phyloP scores from a whole-genome alignment of 768 basidiomycete species.

The Atractiella rhizophila region DNA sequence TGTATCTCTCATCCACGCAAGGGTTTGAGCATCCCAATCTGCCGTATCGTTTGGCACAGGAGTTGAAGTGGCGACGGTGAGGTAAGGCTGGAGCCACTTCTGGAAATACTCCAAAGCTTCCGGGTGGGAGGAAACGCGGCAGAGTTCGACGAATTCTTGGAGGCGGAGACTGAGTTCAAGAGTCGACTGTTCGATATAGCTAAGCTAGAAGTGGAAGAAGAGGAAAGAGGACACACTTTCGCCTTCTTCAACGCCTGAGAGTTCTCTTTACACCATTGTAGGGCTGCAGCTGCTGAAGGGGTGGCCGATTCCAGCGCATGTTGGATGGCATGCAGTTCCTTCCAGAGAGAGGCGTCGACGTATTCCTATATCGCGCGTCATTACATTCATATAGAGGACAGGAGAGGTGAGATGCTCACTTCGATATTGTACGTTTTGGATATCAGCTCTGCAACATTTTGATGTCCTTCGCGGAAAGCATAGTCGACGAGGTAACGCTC shows the following conservation, averaged over 20 bases:
- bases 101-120: conserved; percentile 65
- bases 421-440: no score
- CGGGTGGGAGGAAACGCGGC: conserved; percentile 34
- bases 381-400: no score
- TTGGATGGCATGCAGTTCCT: conserved; percentile 67
- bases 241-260: conserved; percentile 71
- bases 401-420: no score
- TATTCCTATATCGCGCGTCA: no score
- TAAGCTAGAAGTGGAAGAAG: not conserved
- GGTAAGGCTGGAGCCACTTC: conserved; percentile 50
- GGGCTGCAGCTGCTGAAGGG: conserved; percentile 68
- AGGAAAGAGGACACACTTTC: conserved; percentile 31
- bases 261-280: conserved; percentile 92
- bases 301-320: conserved; percentile 43
- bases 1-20: no score
- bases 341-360: conserved; percentile 61
- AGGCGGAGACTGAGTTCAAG: conserved; percentile 87
- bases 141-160: conserved; percentile 87
- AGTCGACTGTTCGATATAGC: conserved; percentile 39
- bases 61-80: conserved; percentile 1
- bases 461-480: no score
- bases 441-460: no score
- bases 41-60: conserved; percentile 1
- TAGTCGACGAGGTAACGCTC: no score
- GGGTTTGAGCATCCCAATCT: conserved; percentile 7